These are phyloP conservation scores for Coprinellus aureogranulatus DNA, from an alignment of 768 basidiomycete genomes.

Conservation along the genomic window DNA sequence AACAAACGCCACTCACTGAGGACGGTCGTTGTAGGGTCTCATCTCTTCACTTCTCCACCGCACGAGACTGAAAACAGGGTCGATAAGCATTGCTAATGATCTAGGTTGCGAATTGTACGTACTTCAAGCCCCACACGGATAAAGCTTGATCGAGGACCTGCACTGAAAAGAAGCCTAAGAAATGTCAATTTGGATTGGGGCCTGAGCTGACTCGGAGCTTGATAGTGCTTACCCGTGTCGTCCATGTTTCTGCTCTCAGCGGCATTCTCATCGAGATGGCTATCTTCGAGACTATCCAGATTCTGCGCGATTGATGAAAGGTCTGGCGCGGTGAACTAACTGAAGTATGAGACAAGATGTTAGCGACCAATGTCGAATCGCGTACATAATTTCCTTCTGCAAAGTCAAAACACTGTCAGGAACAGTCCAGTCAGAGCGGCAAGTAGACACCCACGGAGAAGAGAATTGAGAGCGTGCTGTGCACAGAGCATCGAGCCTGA, in stretches of 20 bases:
- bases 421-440: constrained; percentile 4
- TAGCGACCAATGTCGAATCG: neutral
- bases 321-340: constrained; percentile 76
- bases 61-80: constrained; percentile 50
- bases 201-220: neutral
- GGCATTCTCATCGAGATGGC: constrained; percentile 50
- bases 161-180: constrained; percentile 83
- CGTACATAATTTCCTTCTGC: constrained; percentile 46
- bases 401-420: constrained; percentile 7
- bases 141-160: constrained; percentile 86
- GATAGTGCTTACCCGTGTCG: constrained; percentile 66
- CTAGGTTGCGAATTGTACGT: constrained; percentile 16
- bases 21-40: constrained; percentile 68
- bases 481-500: constrained; percentile 81
- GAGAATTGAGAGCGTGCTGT: constrained; percentile 79
- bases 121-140: constrained; percentile 83
- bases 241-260: constrained; percentile 79
- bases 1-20: constrained; percentile 56
- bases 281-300: constrained; percentile 64
- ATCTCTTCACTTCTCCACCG: constrained; percentile 85
- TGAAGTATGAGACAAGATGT: constrained; percentile 5
- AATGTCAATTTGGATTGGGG: neutral
- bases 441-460: constrained; percentile 59
- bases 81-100: constrained; percentile 5
- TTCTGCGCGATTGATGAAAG: constrained; percentile 70